Conservation (phyloP, 768 basidiomycete species). For the Termitomyces sp. region DNA sequence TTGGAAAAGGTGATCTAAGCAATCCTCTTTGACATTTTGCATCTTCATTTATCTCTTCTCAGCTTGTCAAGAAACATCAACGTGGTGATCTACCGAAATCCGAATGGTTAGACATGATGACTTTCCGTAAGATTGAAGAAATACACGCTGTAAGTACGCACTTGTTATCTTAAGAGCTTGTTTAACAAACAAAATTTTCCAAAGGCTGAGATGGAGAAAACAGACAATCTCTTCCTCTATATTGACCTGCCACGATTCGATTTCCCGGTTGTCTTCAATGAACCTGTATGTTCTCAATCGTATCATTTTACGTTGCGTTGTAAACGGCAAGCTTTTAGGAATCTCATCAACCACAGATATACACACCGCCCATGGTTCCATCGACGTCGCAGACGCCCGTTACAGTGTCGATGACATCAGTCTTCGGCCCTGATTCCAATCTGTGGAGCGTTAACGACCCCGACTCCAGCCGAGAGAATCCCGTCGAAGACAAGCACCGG, state of each 20-base stretch:
- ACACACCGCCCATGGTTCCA: conserved; percentile 36
- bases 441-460: conserved; percentile 91
- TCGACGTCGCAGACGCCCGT: conserved; percentile 38
- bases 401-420: conserved; percentile 38
- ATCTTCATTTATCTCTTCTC: neutral
- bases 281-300: conserved; percentile 51
- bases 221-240: conserved; percentile 92
- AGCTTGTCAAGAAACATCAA: conserved; percentile 95
- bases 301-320: neutral
- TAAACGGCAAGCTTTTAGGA: conserved; percentile 26
- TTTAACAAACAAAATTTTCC: neutral
- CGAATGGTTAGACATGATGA: conserved; percentile 93
- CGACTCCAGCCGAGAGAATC: conserved; percentile 88
- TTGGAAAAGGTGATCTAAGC: conserved; percentile 68
- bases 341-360: conserved; percentile 20
- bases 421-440: conserved; percentile 59
- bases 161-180: neutral
- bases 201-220: conserved; percentile 87
- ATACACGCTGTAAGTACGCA: conserved; percentile 64
- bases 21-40: neutral
- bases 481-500: conserved; percentile 96
- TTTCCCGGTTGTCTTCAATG: conserved; percentile 94
- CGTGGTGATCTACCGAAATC: conserved; percentile 89
- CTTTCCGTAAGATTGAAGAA: conserved; percentile 93
- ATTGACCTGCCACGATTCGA: conserved; percentile 95